Percentiles rank a stretch among this genome's conserved stretches.
Evolutionary conservation across 331 rosid genomes (phyloP).

Genomic region (Prunus yedoensis): DNA sequence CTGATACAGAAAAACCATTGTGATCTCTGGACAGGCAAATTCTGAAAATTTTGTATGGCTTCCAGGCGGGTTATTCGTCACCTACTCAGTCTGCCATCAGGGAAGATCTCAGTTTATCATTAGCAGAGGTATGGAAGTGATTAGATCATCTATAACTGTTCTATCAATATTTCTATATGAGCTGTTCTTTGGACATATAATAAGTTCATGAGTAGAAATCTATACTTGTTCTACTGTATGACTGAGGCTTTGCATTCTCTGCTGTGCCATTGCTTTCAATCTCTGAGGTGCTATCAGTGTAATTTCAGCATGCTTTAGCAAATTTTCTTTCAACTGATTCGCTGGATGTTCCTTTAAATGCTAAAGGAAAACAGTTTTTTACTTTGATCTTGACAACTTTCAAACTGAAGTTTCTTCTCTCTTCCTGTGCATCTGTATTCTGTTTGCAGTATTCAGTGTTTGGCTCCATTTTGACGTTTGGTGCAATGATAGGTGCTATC

Average conservation of each 20-base stretch:
- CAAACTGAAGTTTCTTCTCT: slow-evolving; percentile 1
- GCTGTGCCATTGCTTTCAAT: not conserved
- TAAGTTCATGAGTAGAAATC: not conserved
- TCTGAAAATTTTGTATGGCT: slow-evolving; percentile 4
- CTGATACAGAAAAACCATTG: not conserved
- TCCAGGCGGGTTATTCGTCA: slow-evolving; percentile 78
- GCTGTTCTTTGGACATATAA: not conserved
- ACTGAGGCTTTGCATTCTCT: not conserved
- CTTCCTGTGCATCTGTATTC: not conserved
- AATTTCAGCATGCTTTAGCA: not conserved
- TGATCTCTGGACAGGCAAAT: not conserved
- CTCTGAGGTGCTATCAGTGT: not conserved
- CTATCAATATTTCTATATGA: not conserved
- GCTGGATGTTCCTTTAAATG: not conserved
- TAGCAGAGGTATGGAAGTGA: slow-evolving; percentile 51
- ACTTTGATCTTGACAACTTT: slow-evolving; percentile 4
- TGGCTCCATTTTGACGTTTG: slow-evolving; percentile 71
- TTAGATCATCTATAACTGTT: not conserved
- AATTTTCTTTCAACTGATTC: not conserved
- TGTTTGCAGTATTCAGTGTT: slow-evolving; percentile 69
- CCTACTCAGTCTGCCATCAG: slow-evolving; percentile 68
- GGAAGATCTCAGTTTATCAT: slow-evolving; percentile 53
- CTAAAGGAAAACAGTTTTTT: not conserved
- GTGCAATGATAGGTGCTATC: slow-evolving; percentile 80
- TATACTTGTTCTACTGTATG: not conserved